Evolutionary conservation across 129 eudicot genomes (phyloP).

Genomic region (Tagetes erecta): DNA sequence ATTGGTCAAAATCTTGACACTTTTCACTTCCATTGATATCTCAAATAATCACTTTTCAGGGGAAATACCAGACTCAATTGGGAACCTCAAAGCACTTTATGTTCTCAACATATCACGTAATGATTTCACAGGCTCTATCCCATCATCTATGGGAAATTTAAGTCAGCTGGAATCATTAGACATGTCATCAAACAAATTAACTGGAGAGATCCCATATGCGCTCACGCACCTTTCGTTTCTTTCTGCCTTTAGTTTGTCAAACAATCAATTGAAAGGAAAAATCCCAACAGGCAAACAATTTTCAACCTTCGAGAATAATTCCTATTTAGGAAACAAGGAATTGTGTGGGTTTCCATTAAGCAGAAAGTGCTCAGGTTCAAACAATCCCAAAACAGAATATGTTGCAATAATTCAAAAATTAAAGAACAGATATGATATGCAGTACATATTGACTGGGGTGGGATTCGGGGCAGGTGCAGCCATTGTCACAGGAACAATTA

Average conservation of each 20-base stretch:
- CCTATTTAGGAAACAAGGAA: constrained; percentile 53
- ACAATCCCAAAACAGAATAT: constrained; percentile 11
- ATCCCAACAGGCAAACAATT: constrained; percentile 54
- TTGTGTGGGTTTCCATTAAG: constrained; percentile 55
- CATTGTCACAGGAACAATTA: constrained; percentile 50
- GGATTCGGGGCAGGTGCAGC: constrained; percentile 77
- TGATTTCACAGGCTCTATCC: constrained; percentile 54
- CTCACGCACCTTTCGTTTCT: constrained; percentile 48
- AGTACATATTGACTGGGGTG: constrained; percentile 59
- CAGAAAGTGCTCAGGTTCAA: constrained; percentile 10
- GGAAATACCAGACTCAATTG: constrained; percentile 49
- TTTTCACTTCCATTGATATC: constrained; percentile 67
- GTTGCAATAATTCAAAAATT: not conserved
- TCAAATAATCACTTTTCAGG: constrained; percentile 55
- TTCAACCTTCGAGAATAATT: constrained; percentile 35
- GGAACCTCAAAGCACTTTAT: constrained; percentile 42
- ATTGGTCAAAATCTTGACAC: constrained; percentile 49
- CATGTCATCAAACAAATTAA: constrained; percentile 55
- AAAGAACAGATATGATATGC: constrained; percentile 41
- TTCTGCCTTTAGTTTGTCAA: constrained; percentile 48
- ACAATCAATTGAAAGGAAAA: constrained; percentile 46
- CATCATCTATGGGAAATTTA: constrained; percentile 53
- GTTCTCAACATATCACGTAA: constrained; percentile 61
- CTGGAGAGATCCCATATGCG: constrained; percentile 49
- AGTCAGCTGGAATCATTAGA: constrained; percentile 62